Evolutionary conservation across 805 yeast species (phyloP), one percentile per base, ranked within the genome.

Genomic region (Wickerhamomyces strasburgensis): DNA sequence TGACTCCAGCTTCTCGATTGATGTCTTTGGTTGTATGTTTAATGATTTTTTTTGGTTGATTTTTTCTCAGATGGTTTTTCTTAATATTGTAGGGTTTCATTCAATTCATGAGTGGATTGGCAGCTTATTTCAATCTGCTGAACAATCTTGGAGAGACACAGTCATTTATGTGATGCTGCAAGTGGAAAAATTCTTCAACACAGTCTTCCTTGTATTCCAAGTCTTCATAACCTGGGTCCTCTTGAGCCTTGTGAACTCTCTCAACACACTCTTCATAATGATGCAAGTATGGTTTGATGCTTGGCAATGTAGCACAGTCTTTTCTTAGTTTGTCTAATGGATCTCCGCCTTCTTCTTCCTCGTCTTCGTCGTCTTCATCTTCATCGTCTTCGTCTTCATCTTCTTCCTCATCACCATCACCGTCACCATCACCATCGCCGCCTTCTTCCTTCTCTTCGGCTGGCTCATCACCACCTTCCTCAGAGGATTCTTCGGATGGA

Each of bases 161-260:
- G 61, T 85, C 90, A 65, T 86, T 87, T 58, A 89, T 54, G 70
- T 95, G 87, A 67, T 90, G 97, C 65, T 87, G 87, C 60, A 89
- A 73, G 69, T 93, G 98, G 87, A 90, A 89, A 65, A 84, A 90
- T 68, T 90, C 98, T 67, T 90, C 98, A 44, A 90, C 83, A 73
- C 98, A 90, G 68, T 90, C 97, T 72, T 90, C 98, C 68, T 90
- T 90, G 74, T 86, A 73, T 13, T 72, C 79, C 54, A 73, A 75
- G 39, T 82, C 80, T 21, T 65, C 95, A 62, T 90, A 89, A 51
- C 70, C 95, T 49, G 75, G 82, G 57, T 85, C 89, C 68, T 87
- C 85, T 71, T 72, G 75, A 54, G 80, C 95, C 62, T 81, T 78
- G 49, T 93, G 79, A 48, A 90, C 98, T 72, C 97, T 86, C 67